phyloP scores from a whole-genome alignment of 345 rosid genomes.

The Eucalyptus curtisii region DNA sequence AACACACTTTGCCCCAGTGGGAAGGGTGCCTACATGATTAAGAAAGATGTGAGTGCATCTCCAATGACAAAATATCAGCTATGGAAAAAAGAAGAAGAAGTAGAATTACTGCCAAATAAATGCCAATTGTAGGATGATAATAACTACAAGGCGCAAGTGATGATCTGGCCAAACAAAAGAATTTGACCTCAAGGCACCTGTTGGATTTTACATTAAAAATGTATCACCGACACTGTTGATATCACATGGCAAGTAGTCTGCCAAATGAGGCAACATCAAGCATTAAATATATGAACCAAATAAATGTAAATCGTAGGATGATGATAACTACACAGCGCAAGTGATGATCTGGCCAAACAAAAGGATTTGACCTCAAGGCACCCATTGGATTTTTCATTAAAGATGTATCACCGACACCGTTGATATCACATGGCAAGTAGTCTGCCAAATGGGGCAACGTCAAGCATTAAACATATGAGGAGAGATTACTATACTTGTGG shows the following conservation, averaged over 20 bases:
- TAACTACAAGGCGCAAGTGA: background rate
- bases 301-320: background rate
- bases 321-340: background rate
- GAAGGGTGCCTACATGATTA: constrained; percentile 66
- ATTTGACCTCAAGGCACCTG: background rate
- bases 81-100: background rate
- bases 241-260: background rate
- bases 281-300: background rate
- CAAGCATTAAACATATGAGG: background rate
- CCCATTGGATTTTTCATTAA: background rate
- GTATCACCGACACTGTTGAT: background rate
- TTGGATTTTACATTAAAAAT: background rate
- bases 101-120: background rate
- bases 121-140: background rate
- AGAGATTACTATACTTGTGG: background rate
- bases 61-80: background rate
- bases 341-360: background rate
- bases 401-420: background rate
- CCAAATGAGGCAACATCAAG: background rate
- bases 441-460: background rate
- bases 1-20: constrained; percentile 96
- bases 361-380: background rate
- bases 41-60: background rate
- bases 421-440: background rate
- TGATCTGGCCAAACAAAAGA: background rate